phyloP scores from a whole-genome alignment of 2,329 filamentous ascomycete species.

The Dactylellina cionopaga region DNA sequence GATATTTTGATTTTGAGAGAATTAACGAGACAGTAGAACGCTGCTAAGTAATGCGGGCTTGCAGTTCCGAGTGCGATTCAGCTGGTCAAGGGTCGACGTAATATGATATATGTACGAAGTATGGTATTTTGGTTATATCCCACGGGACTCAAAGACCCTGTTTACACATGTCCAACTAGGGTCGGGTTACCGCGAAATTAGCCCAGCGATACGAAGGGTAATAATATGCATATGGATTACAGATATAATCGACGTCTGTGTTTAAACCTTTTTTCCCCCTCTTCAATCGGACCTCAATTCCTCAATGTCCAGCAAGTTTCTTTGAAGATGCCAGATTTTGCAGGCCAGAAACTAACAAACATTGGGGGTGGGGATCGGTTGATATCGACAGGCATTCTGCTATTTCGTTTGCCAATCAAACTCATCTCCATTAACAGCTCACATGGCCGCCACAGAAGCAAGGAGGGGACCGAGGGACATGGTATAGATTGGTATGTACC shows the following conservation, averaged over 20 bases:
- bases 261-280: too few relatives aligned
- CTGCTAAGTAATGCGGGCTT: neutral
- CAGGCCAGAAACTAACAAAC: too few relatives aligned
- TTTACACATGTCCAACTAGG: too few relatives aligned
- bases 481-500: slow-evolving; percentile 33
- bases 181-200: slow-evolving; percentile 14
- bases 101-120: neutral
- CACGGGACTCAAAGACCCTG: too few relatives aligned
- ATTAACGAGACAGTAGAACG: slow-evolving; percentile 21
- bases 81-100: slow-evolving; percentile 45
- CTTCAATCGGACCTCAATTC: too few relatives aligned
- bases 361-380: slow-evolving; percentile 29
- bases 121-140: too few relatives aligned
- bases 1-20: slow-evolving; percentile 19
- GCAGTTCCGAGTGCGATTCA: slow-evolving; percentile 49
- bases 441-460: slow-evolving; percentile 53
- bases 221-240: slow-evolving; percentile 12
- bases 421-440: slow-evolving; percentile 45
- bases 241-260: too few relatives aligned
- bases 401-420: slow-evolving; percentile 47
- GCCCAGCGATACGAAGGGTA: slow-evolving; percentile 1
- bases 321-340: neutral
- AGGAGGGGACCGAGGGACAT: neutral
- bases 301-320: too few relatives aligned
- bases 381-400: slow-evolving; percentile 43